Conservation (phyloP, 1,139 yeast genomes). For the Candida sp. region DNA sequence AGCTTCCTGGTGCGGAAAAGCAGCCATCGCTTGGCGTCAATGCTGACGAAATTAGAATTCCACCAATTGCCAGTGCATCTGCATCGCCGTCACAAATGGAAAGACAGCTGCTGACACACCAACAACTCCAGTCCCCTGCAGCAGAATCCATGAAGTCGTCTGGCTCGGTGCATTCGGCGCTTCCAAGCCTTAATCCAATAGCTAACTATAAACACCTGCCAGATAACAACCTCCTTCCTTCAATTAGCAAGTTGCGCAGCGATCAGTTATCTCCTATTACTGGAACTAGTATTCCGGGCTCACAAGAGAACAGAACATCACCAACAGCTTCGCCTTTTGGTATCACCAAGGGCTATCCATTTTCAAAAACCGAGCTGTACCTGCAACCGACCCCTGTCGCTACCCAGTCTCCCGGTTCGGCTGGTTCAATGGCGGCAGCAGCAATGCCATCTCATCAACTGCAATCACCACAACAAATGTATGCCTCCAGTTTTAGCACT, state of each 20-base stretch:
- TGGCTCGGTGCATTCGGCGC: background rate
- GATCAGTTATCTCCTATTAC: background rate
- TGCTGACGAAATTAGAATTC: background rate
- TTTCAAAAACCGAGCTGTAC: background rate
- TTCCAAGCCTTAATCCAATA: background rate
- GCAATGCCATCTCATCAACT: background rate
- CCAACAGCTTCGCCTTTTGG: background rate
- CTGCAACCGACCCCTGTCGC: background rate
- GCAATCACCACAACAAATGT: constrained; percentile 3
- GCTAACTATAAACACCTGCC: background rate
- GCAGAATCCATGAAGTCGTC: background rate
- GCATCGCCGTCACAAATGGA: background rate
- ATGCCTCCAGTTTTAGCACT: too few relatives aligned
- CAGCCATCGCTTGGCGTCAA: background rate
- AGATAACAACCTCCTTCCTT: background rate
- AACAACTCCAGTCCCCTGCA: background rate
- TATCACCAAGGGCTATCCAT: background rate
- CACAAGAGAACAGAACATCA: background rate
- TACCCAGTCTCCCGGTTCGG: background rate
- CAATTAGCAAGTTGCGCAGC: background rate
- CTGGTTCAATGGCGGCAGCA: background rate
- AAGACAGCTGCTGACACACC: background rate
- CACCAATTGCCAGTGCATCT: background rate
- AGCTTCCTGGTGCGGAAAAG: background rate
- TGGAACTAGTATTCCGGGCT: background rate